Conservation (phyloP, 129 eudicot species). For the Apium graveolens region DNA sequence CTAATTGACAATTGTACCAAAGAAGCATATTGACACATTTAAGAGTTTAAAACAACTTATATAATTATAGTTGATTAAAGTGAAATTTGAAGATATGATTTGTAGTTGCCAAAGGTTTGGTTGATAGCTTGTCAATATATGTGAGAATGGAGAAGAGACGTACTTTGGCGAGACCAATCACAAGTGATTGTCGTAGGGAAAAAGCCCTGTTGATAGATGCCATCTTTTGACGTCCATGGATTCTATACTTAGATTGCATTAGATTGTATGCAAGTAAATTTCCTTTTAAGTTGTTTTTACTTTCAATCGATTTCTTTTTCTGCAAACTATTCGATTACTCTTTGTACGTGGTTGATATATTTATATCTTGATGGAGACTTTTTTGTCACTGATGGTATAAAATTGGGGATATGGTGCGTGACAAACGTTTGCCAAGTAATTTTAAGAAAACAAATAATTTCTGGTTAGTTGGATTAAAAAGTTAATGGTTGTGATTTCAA, state of each 20-base stretch:
- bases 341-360: too few species aligned
- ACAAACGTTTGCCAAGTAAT: too few species aligned
- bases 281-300: not conserved
- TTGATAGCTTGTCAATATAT: not conserved
- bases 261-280: not conserved
- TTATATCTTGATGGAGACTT: too few species aligned
- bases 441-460: too few species aligned
- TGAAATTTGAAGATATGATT: not conserved
- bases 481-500: too few species aligned
- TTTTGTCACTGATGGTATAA: too few species aligned
- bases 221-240: not conserved
- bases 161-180: not conserved
- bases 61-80: not conserved
- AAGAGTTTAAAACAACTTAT: too few species aligned
- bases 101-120: not conserved
- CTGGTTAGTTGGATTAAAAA: too few species aligned
- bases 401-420: too few species aligned
- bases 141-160: not conserved
- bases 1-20: not conserved
- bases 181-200: not conserved
- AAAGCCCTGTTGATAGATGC: not conserved
- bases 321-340: too few species aligned
- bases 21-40: not conserved
- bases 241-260: not conserved
- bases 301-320: not conserved